Conservation (phyloP, 805 yeast species). For the Cyberlindnera subsufficiens region DNA sequence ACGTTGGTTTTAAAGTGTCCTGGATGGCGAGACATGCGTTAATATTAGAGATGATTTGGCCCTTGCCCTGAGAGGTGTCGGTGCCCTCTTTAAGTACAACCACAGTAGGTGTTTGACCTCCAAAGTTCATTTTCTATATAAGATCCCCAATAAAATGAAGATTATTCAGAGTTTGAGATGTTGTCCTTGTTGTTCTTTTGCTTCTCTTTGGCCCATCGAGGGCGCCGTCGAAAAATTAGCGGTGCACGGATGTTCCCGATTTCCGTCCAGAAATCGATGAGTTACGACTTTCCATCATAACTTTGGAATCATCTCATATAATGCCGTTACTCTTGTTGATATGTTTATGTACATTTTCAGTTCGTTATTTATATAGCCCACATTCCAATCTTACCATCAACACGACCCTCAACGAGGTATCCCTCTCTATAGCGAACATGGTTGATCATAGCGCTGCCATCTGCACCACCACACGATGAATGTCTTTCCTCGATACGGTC, state of each 20-base stretch:
- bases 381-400: constrained; percentile 52
- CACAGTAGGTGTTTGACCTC: constrained; percentile 94
- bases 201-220: no score
- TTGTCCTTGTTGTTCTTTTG: no score
- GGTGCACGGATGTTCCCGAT: no score
- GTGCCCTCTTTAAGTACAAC: constrained; percentile 98
- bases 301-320: background rate
- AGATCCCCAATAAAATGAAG: no score
- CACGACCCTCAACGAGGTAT: constrained; percentile 59
- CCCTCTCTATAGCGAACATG: constrained; percentile 53
- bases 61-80: constrained; percentile 93
- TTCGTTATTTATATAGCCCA: constrained; percentile 45
- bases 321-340: background rate
- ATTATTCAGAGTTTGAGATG: no score
- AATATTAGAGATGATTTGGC: constrained; percentile 91
- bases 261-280: no score
- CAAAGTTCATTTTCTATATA: constrained; percentile 60
- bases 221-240: no score
- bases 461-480: constrained; percentile 44
- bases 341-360: background rate
- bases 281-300: no score
- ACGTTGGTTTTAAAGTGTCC: constrained; percentile 88
- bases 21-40: constrained; percentile 97
- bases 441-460: constrained; percentile 27
- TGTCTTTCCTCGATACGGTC: constrained; percentile 51